Evolutionary conservation across 140 eudicot species (phyloP).

Genomic region (Flaveria floridana): DNA sequence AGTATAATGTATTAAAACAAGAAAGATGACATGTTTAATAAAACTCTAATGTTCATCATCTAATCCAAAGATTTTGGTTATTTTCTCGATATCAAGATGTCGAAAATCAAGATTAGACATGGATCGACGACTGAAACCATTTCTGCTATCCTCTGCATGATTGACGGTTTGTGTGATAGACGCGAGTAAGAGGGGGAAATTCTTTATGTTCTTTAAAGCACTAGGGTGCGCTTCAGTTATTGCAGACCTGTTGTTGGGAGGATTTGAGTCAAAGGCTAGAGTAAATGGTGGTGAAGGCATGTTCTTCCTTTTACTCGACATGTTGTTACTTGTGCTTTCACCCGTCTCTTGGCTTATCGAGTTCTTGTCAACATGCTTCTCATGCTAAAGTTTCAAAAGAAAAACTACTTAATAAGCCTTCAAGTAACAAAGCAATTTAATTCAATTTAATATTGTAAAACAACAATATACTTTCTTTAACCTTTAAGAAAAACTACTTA

Average conservation of each 20-base stretch:
- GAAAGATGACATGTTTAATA: neutral
- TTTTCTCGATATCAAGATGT: slow-evolving; percentile 56
- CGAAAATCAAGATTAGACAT: slow-evolving; percentile 57
- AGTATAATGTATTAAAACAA: neutral
- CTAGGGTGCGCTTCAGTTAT: slow-evolving; percentile 75
- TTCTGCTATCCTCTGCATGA: slow-evolving; percentile 50
- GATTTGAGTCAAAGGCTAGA: slow-evolving; percentile 47
- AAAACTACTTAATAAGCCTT: neutral
- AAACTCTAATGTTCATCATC: slow-evolving; percentile 40
- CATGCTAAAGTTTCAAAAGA: slow-evolving; percentile 37
- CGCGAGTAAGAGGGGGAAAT: slow-evolving; percentile 65
- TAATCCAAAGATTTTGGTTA: slow-evolving; percentile 53
- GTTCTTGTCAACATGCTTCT: slow-evolving; percentile 36
- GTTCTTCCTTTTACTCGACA: slow-evolving; percentile 31
- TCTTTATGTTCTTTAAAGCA: slow-evolving; percentile 68
- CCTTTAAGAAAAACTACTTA: no score
- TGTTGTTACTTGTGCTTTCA: slow-evolving; percentile 26
- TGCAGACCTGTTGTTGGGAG: slow-evolving; percentile 44
- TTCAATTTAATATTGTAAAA: neutral
- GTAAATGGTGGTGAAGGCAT: slow-evolving; percentile 49
- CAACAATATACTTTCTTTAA: no score
- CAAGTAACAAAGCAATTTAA: neutral
- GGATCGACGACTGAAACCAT: slow-evolving; percentile 50
- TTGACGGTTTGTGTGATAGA: slow-evolving; percentile 57
- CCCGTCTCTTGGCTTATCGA: slow-evolving; percentile 38